These are phyloP conservation scores for Penicillium cosmopolitanum DNA, from an alignment of 495 filamentous ascomycete species.

Conservation along the genomic window DNA sequence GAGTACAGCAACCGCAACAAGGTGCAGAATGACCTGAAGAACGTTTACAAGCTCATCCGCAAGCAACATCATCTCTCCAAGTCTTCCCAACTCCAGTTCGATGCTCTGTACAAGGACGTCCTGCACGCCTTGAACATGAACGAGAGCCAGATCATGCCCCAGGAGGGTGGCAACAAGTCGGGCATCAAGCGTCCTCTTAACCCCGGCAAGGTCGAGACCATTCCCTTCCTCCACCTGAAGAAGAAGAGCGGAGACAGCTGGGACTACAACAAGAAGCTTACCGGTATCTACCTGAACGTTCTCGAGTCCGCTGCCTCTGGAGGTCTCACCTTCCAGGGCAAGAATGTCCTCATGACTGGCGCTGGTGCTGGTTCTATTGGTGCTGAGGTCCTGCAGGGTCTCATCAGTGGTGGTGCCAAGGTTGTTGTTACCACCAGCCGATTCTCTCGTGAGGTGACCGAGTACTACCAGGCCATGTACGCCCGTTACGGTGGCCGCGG, in stretches of 20 bases:
- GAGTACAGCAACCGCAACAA: conserved; percentile 98
- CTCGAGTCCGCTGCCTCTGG: conserved; percentile 83
- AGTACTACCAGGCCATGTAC: conserved; percentile 99
- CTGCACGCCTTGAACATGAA: conserved; percentile 94
- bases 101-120: conserved; percentile 88
- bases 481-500: conserved; percentile 89
- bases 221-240: conserved; percentile 97
- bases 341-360: conserved; percentile 98
- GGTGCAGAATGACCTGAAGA: conserved; percentile 91
- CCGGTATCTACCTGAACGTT: conserved; percentile 87
- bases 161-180: conserved; percentile 77
- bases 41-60: conserved; percentile 96
- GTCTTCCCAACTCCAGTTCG: conserved; percentile 92
- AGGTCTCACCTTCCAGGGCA: conserved; percentile 90
- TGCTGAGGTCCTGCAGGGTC: conserved; percentile 94
- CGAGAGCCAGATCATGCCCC: conserved; percentile 92
- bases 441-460: conserved; percentile 95
- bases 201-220: conserved; percentile 91
- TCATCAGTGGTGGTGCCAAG: conserved; percentile 95
- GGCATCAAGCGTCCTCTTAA: conserved; percentile 58
- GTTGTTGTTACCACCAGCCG: conserved; percentile 95
- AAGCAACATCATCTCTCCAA: conserved; percentile 97
- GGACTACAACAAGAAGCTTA: conserved; percentile 99
- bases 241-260: conserved; percentile 92
- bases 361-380: conserved; percentile 97